A percentile compares a stretch with the other conserved stretches of the same genome.
Evolutionary conservation across 495 filamentous ascomycete genomes (phyloP).

Genomic region (Xeromyces bisporus): DNA sequence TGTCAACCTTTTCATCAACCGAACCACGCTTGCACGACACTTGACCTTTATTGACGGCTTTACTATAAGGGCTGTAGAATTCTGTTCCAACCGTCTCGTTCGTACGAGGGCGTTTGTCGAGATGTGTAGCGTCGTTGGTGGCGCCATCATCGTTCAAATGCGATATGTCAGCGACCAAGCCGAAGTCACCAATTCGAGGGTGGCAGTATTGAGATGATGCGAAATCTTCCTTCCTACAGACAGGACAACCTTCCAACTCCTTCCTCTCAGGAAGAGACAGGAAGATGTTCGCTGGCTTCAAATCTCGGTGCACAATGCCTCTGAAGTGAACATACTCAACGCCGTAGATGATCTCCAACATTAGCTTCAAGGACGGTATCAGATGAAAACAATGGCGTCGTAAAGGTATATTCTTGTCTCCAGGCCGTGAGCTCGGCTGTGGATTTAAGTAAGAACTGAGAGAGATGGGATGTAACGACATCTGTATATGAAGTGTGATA

Average conservation of each 20-base stretch:
- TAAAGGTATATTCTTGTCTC: constrained; percentile 3
- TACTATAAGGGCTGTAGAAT: constrained; percentile 27
- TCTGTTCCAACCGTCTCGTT: constrained; percentile 29
- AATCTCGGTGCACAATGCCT: constrained; percentile 47
- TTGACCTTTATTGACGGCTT: not conserved
- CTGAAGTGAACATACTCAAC: constrained; percentile 47
- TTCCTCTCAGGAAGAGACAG: constrained; percentile 23
- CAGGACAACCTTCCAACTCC: constrained; percentile 10
- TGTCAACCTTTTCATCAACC: constrained; percentile 36
- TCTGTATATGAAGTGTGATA: constrained; percentile 36
- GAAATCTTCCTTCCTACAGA: constrained; percentile 14
- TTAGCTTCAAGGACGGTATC: constrained; percentile 23
- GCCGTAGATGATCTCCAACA: constrained; percentile 27
- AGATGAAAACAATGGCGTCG: constrained; percentile 35
- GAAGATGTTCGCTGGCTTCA: constrained; percentile 61
- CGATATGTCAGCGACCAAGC: constrained; percentile 36
- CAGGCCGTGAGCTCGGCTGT: constrained; percentile 5
- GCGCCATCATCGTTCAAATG: constrained; percentile 15
- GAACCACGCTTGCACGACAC: too few relatives aligned
- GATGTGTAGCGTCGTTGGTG: constrained; percentile 7
- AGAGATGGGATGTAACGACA: constrained; percentile 37
- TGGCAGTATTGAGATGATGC: constrained; percentile 21
- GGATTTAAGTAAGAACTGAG: constrained; percentile 28
- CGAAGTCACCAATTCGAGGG: constrained; percentile 38
- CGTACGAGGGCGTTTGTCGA: constrained; percentile 8